A percentile compares a stretch with the other conserved stretches of the same genome.
phyloP scores from a whole-genome alignment of 2,329 filamentous ascomycete genomes.

The Diplocarpon rosae region DNA sequence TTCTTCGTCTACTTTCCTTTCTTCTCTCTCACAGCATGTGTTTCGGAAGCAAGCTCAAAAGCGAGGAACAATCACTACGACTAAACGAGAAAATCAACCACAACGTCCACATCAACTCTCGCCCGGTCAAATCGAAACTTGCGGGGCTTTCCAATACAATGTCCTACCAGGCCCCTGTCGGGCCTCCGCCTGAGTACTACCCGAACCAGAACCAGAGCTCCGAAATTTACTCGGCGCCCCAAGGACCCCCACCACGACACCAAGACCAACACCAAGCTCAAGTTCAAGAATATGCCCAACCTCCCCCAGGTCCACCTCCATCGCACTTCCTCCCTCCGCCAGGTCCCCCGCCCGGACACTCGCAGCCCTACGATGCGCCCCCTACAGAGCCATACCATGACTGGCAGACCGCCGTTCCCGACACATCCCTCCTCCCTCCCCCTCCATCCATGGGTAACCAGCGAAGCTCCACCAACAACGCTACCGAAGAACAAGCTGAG shows the following conservation, averaged over 20 bases:
- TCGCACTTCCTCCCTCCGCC: constrained; percentile 11
- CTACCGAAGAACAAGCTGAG: constrained; percentile 50
- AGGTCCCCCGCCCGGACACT: constrained; percentile 17
- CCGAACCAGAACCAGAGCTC: constrained; percentile 13
- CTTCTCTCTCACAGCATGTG: constrained; percentile 17
- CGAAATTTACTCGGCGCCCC: constrained; percentile 7
- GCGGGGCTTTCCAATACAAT: constrained; percentile 17
- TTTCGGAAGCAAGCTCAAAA: constrained; percentile 21
- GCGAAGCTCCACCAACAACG: constrained; percentile 57
- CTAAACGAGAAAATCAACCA: constrained; percentile 9
- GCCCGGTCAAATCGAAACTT: constrained; percentile 16
- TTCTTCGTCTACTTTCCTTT: neutral
- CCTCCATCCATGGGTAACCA: constrained; percentile 54
- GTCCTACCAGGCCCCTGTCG: constrained; percentile 27
- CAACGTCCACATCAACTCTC: constrained; percentile 14
- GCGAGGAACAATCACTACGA: constrained; percentile 14
- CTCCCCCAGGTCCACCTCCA: constrained; percentile 26
- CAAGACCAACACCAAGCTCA: constrained; percentile 24
- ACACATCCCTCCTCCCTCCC: constrained; percentile 61
- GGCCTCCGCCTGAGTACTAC: constrained; percentile 7
- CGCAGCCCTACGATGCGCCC: constrained; percentile 25
- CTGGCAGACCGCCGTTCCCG: constrained; percentile 61
- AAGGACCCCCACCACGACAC: constrained; percentile 8
- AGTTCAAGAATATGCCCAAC: constrained; percentile 3
- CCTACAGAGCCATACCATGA: constrained; percentile 41